These are phyloP conservation scores for Dendrobium huoshanense DNA, from an alignment of 106 monocot species.

Conservation along the genomic window DNA sequence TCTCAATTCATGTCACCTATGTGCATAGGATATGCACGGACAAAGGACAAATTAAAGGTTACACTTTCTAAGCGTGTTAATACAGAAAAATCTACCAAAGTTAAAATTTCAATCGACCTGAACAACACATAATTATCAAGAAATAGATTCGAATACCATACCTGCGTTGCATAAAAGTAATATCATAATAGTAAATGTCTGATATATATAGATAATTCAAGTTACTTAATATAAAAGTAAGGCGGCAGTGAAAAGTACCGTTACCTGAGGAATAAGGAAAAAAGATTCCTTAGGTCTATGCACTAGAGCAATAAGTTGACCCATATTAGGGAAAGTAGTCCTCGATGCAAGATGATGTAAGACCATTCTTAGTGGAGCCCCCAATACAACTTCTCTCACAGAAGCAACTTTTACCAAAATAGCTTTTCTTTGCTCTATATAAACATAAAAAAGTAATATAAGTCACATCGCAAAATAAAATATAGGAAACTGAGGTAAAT, in stretches of 20 bases:
- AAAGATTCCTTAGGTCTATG: slow-evolving; percentile 87
- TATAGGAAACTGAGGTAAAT: neutral
- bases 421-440: slow-evolving; percentile 65
- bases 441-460: slow-evolving; percentile 7
- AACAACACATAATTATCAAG: too few species aligned
- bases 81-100: neutral
- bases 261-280: slow-evolving; percentile 93
- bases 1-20: neutral
- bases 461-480: neutral
- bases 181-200: neutral
- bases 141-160: too few species aligned
- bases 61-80: neutral
- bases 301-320: slow-evolving; percentile 70
- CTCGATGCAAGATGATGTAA: slow-evolving; percentile 69
- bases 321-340: slow-evolving; percentile 51
- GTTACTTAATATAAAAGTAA: neutral
- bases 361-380: slow-evolving; percentile 79
- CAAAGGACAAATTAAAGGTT: neutral
- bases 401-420: slow-evolving; percentile 86
- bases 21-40: neutral
- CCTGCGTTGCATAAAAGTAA: too few species aligned
- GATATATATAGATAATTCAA: neutral
- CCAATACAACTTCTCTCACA: slow-evolving; percentile 93
- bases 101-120: neutral
- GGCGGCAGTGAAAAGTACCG: neutral